These are phyloP conservation scores for Pichia norvegensis DNA, from an alignment of 1,139 yeast genomes.

Conservation along the genomic window DNA sequence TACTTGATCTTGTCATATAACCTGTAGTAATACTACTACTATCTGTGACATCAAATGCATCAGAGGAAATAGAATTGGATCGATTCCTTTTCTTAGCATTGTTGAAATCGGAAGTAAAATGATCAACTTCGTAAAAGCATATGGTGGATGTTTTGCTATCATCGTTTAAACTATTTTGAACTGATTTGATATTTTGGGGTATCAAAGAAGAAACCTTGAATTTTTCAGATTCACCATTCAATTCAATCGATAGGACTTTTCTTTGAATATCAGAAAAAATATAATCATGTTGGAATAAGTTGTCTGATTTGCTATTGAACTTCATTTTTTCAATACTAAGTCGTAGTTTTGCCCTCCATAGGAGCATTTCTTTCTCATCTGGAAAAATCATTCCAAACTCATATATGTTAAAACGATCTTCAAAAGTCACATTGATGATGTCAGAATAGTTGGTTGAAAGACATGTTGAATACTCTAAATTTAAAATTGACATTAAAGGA, in stretches of 20 bases:
- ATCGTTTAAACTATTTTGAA: not conserved
- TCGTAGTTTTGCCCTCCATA: constrained; percentile 35
- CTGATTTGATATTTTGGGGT: constrained; percentile 5
- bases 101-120: constrained; percentile 5
- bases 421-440: constrained; percentile 41
- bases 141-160: not conserved
- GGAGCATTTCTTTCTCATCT: constrained; percentile 29
- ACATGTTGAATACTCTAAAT: constrained; percentile 3
- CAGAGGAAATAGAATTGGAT: constrained; percentile 1
- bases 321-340: constrained; percentile 3
- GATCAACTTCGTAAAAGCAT: constrained; percentile 12
- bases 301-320: not conserved
- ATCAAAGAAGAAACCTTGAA: constrained; percentile 10
- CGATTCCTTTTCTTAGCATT: not conserved
- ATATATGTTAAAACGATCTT: constrained; percentile 33
- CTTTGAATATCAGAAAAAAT: constrained; percentile 18
- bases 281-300: constrained; percentile 8
- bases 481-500: constrained; percentile 35
- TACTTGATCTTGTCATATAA: not conserved
- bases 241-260: constrained; percentile 9
- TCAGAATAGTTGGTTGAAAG: constrained; percentile 27
- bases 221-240: constrained; percentile 10
- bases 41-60: not conserved
- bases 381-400: constrained; percentile 40
- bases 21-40: constrained; percentile 1